phyloP scores from a whole-genome alignment of 345 rosid species.

The Noccaea bulbosa region DNA sequence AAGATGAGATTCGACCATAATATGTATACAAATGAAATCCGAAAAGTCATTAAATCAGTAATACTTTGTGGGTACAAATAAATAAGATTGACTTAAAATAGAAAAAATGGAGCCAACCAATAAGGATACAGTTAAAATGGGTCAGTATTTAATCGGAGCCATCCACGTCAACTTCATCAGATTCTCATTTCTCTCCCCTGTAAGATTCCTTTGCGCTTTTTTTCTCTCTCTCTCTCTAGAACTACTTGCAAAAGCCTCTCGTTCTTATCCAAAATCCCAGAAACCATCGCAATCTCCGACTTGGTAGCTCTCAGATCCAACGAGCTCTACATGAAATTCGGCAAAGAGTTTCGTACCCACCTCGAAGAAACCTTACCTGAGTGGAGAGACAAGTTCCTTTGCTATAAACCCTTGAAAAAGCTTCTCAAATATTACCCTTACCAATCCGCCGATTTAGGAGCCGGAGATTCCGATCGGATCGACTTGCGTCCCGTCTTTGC shows the following conservation, averaged over 20 bases:
- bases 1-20: not conserved
- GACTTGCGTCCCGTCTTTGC: slow-evolving; percentile 37
- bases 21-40: no score
- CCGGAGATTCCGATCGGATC: slow-evolving; percentile 23
- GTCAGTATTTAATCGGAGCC: not conserved
- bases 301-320: slow-evolving; percentile 2
- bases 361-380: slow-evolving; percentile 89
- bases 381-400: slow-evolving; percentile 96
- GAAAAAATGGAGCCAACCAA: no score
- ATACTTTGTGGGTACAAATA: no score
- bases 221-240: not conserved
- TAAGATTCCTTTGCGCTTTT: not conserved
- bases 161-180: slow-evolving; percentile 42
- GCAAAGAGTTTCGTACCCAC: slow-evolving; percentile 87
- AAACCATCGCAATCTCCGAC: slow-evolving; percentile 3
- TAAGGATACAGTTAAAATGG: not conserved
- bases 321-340: slow-evolving; percentile 69
- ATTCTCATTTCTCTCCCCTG: slow-evolving; percentile 23
- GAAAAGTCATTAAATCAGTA: no score
- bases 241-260: not conserved
- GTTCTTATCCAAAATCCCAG: slow-evolving; percentile 22
- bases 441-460: slow-evolving; percentile 24
- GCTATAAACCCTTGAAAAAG: slow-evolving; percentile 88
- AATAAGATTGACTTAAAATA: no score
- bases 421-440: slow-evolving; percentile 70